Percentiles rank a stretch among this genome's conserved stretches.
Evolutionary conservation across 1,284 basidiomycete genomes (phyloP).

Genomic region (Fomitiporia mediterranea): DNA sequence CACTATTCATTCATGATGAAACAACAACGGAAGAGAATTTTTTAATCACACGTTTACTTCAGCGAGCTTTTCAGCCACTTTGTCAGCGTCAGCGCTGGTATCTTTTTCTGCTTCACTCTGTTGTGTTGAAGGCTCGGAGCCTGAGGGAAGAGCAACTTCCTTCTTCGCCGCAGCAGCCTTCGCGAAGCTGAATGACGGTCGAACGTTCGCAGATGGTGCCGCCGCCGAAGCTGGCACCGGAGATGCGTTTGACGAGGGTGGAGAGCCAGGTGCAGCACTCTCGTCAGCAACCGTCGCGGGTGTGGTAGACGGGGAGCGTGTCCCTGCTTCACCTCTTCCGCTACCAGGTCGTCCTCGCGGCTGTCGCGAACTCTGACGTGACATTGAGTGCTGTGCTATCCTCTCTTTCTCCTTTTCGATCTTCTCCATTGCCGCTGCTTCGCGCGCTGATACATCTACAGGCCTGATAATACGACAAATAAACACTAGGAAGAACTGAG

Average conservation of each 20-base stretch:
- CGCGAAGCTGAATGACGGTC: slow-evolving; percentile 65
- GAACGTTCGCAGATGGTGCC: slow-evolving; percentile 40
- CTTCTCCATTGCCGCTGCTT: slow-evolving; percentile 69
- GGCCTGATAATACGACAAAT: slow-evolving; percentile 47
- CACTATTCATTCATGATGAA: too few relatives aligned
- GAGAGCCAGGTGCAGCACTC: slow-evolving; percentile 10
- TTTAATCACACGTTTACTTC: slow-evolving; percentile 36
- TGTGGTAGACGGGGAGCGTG: slow-evolving; percentile 28
- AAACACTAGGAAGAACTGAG: background rate
- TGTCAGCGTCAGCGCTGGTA: slow-evolving; percentile 26
- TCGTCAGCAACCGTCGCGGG: slow-evolving; percentile 32
- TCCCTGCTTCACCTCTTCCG: slow-evolving; percentile 25
- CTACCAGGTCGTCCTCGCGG: slow-evolving; percentile 45
- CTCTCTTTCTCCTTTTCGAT: slow-evolving; percentile 61
- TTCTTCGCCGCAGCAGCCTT: slow-evolving; percentile 34
- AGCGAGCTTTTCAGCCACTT: slow-evolving; percentile 35
- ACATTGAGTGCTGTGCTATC: slow-evolving; percentile 47
- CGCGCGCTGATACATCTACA: slow-evolving; percentile 76
- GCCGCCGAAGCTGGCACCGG: slow-evolving; percentile 29
- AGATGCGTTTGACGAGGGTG: slow-evolving; percentile 21
- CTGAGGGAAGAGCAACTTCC: slow-evolving; percentile 21
- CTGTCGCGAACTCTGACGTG: slow-evolving; percentile 63
- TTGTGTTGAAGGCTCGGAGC: slow-evolving; percentile 29
- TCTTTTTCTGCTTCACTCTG: slow-evolving; percentile 29
- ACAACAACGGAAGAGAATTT: too few relatives aligned